A percentile compares a stretch with the other conserved stretches of the same genome.
phyloP scores from a whole-genome alignment of 805 yeast species.

The Starmerella apis region DNA sequence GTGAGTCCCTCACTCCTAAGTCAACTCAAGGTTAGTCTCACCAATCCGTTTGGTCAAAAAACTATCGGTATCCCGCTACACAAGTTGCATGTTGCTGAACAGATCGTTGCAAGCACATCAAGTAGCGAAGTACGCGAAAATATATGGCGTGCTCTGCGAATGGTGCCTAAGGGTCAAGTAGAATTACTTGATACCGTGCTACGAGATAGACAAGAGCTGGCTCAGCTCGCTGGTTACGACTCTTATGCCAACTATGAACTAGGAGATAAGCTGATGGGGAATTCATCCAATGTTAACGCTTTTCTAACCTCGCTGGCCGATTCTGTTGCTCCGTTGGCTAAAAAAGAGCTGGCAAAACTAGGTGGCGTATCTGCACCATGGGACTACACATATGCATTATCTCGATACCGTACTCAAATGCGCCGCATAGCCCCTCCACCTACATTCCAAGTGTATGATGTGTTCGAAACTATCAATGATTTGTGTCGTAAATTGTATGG shows the following conservation, averaged over 20 bases:
- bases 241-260: slow-evolving; percentile 73
- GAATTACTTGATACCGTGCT: slow-evolving; percentile 48
- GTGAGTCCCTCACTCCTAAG: slow-evolving; percentile 29
- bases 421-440: slow-evolving; percentile 36
- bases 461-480: slow-evolving; percentile 69
- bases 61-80: slow-evolving; percentile 5
- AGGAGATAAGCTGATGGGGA: slow-evolving; percentile 80
- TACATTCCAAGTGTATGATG: slow-evolving; percentile 75
- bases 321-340: slow-evolving; percentile 45
- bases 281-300: slow-evolving; percentile 60
- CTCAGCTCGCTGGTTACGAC: slow-evolving; percentile 58
- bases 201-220: slow-evolving; percentile 55
- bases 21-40: slow-evolving; percentile 17
- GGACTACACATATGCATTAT: slow-evolving; percentile 69
- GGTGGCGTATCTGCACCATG: slow-evolving; percentile 47
- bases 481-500: slow-evolving; percentile 67
- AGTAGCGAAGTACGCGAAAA: slow-evolving; percentile 48
- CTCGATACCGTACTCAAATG: slow-evolving; percentile 29
- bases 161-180: slow-evolving; percentile 55
- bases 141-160: slow-evolving; percentile 67
- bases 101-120: slow-evolving; percentile 50
- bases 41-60: neutral
- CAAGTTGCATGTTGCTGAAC: slow-evolving; percentile 43
- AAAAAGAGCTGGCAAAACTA: slow-evolving; percentile 45
- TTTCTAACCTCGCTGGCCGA: slow-evolving; percentile 54